Conservation (phyloP, 805 yeast genomes). For the Wickerhamiella slavikovae region DNA sequence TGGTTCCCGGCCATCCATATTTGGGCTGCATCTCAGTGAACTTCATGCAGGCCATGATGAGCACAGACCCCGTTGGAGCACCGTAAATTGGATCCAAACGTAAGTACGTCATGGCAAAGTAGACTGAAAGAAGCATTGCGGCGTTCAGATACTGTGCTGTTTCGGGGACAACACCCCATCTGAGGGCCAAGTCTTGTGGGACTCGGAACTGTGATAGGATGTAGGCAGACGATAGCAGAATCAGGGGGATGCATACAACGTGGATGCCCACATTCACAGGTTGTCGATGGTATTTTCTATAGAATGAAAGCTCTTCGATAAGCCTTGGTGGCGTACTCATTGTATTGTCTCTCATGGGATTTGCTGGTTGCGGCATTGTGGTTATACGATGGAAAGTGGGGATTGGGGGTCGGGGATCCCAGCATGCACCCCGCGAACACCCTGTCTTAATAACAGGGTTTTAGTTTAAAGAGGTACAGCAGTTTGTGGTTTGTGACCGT, state of each 20-base stretch:
- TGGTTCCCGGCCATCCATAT: constrained; percentile 13
- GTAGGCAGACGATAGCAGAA: constrained; percentile 34
- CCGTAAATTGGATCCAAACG: constrained; percentile 34
- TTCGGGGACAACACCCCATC: constrained; percentile 3
- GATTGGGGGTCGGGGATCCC: no score
- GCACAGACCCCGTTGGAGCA: constrained; percentile 22
- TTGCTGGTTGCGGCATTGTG: no score
- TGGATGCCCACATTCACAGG: constrained; percentile 55
- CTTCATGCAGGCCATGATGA: constrained; percentile 16
- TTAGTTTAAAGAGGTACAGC: no score
- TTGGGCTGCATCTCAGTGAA: constrained; percentile 14
- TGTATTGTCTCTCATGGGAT: no score
- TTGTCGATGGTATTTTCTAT: constrained; percentile 26
- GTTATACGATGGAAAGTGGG: no score
- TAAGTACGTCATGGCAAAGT: constrained; percentile 39
- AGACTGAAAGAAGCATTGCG: constrained; percentile 26
- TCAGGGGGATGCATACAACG: constrained; percentile 58
- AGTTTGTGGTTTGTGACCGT: no score
- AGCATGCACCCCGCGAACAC: no score
- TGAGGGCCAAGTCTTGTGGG: constrained; percentile 4
- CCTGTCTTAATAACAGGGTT: no score
- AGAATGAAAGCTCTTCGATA: constrained; percentile 37
- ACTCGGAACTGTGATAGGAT: constrained; percentile 17
- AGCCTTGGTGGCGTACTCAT: no score
- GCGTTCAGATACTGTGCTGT: constrained; percentile 19